Base-by-base conservation (phyloP, 2,329 filamentous ascomycete genomes). In the Cercospora berteroae region DNA sequence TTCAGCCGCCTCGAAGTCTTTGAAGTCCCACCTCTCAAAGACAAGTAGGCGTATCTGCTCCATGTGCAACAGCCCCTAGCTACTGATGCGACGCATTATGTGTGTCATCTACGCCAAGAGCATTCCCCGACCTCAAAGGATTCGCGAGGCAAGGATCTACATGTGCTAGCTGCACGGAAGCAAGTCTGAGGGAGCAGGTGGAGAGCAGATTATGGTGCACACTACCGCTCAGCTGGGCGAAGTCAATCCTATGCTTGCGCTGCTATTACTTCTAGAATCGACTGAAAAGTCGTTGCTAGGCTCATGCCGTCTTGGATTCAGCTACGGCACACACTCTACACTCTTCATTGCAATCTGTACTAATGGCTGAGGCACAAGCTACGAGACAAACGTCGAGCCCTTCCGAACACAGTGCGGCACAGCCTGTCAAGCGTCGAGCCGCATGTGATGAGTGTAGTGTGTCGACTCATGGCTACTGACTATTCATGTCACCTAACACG, bases 391-490 rank as follows among this genome's bases (percentile, higher is more conserved):
- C 44, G 25, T 44, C 25, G n/a, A 10, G 9, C 23, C 5, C 60
- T 8, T 8, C 36, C 13, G 13, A 33, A 8, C 39, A 56, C 27
- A 44, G 27, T 36, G 39, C 20, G 18, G 36, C 39, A 20, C 63
- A 63, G 42, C 62, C 58, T 25, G 42, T 62, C 59, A 79, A 77
- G 67, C 70, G 67, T 60, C 77, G 78, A 62, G 75, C 78, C 44
- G 80, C 80, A 23, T 81, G 80, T 70, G 80, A 82, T 60, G 79
- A 80, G 65, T 81, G 80, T 72, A 74, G 80, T 78, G 76, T 60
- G 78, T 64, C 25, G 39, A 60, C 48, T 60, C 50, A 12, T 60
- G 27, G 48, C 6, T 29, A 42, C 48, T 33, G 9, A 23, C 31
- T 25, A 1, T 25, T 29, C 27, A 36, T 29, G 36, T 33, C 8